Evolutionary conservation across 1,284 basidiomycete genomes (phyloP).

Genomic region (Cerioporus squamosus): DNA sequence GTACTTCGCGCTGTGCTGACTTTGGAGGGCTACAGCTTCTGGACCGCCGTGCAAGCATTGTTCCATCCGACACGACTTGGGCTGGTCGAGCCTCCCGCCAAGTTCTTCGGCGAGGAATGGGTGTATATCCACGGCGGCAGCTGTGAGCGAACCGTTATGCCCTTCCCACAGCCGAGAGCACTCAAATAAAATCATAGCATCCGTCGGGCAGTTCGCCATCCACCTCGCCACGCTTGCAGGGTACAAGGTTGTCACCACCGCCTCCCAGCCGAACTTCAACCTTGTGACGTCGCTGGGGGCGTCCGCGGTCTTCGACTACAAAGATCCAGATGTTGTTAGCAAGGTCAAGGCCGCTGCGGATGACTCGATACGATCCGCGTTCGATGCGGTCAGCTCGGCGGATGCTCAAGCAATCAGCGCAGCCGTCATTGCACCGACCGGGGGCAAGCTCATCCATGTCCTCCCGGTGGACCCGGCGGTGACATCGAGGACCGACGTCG

Average conservation of each 20-base stretch:
- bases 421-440: slow-evolving; percentile 18
- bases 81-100: slow-evolving; percentile 30
- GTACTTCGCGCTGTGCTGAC: neutral
- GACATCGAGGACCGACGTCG: slow-evolving; percentile 1
- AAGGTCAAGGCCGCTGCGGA: slow-evolving; percentile 25
- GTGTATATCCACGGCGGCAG: slow-evolving; percentile 37
- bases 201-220: slow-evolving; percentile 47
- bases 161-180: neutral
- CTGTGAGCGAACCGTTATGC: slow-evolving; percentile 20
- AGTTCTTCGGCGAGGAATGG: slow-evolving; percentile 28
- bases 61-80: slow-evolving; percentile 30
- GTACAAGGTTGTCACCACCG: slow-evolving; percentile 44
- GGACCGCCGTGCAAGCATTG: slow-evolving; percentile 43
- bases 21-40: slow-evolving; percentile 18
- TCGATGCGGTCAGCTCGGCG: slow-evolving; percentile 26
- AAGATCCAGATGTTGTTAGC: slow-evolving; percentile 21
- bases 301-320: slow-evolving; percentile 41
- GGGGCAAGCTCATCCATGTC: slow-evolving; percentile 22
- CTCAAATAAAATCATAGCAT: slow-evolving; percentile 12
- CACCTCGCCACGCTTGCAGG: slow-evolving; percentile 47
- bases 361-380: slow-evolving; percentile 21
- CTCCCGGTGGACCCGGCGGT: neutral
- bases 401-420: slow-evolving; percentile 22
- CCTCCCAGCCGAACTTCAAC: slow-evolving; percentile 42
- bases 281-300: slow-evolving; percentile 46